A percentile compares a stretch with the other conserved stretches of the same genome.
Evolutionary conservation across 352 stramenopile species (phyloP).

Genomic region (Salisapilia sapeloensis): DNA sequence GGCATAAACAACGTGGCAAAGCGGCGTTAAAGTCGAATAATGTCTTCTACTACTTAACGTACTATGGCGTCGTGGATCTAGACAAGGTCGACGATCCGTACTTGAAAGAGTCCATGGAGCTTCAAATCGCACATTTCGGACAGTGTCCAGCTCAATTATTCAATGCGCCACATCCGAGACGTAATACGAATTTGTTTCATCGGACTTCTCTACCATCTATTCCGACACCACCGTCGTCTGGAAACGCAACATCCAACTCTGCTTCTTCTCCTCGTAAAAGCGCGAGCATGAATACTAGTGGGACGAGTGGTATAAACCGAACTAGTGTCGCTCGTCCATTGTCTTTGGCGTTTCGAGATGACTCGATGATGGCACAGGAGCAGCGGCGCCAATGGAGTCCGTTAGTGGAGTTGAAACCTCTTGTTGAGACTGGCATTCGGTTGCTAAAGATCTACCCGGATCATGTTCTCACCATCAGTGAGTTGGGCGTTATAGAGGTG

Average conservation of each 20-base stretch:
- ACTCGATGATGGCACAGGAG: conserved; percentile 27
- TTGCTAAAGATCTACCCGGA: conserved; percentile 61
- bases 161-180: conserved; percentile 42
- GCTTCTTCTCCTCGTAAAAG: no score
- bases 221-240: no score
- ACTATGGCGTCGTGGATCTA: conserved; percentile 92
- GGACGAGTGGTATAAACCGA: conserved; percentile 1
- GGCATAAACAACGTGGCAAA: conserved; percentile 93
- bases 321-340: conserved; percentile 26
- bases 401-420: conserved; percentile 32
- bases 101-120: conserved; percentile 86
- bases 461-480: conserved; percentile 64
- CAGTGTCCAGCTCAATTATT: conserved; percentile 96
- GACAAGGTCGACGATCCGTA: conserved; percentile 92
- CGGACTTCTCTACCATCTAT: no score
- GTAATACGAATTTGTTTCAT: conserved; percentile 14
- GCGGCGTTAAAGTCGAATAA: conserved; percentile 91
- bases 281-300: no score
- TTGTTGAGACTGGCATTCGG: conserved; percentile 31
- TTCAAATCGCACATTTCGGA: conserved; percentile 98
- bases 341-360: conserved; percentile 46
- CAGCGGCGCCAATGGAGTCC: conserved; percentile 39
- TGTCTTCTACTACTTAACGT: conserved; percentile 91
- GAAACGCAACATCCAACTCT: no score
- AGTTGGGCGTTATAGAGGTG: conserved; percentile 70